A percentile compares a stretch with the other conserved stretches of the same genome.
These are phyloP conservation scores for Terana coerulea DNA, from an alignment of 768 basidiomycete genomes.

Conservation along the genomic window DNA sequence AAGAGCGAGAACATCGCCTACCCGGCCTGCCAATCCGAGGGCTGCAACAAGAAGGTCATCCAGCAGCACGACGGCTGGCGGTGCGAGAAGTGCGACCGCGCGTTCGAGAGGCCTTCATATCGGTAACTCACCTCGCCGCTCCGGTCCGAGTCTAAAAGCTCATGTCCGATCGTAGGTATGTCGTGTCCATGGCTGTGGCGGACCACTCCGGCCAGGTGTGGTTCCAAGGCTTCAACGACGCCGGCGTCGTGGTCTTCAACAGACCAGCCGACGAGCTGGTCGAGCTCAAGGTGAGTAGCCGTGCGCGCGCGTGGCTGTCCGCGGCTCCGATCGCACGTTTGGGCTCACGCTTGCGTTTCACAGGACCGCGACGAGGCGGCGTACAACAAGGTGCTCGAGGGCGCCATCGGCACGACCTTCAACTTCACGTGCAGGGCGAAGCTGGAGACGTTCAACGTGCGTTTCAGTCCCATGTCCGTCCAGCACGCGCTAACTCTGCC, in stretches of 20 bases:
- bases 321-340: too few relatives aligned
- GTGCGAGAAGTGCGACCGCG: constrained; percentile 90
- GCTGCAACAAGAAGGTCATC: constrained; percentile 88
- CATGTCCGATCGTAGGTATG: constrained; percentile 45
- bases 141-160: background rate
- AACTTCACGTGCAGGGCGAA: constrained; percentile 87
- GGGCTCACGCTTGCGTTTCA: background rate
- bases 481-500: background rate
- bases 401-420: constrained; percentile 64
- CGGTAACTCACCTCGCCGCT: constrained; percentile 48
- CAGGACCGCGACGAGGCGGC: constrained; percentile 59
- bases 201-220: constrained; percentile 89
- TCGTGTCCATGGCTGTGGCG: constrained; percentile 82
- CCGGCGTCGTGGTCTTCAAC: constrained; percentile 72
- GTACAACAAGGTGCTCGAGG: constrained; percentile 56
- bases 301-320: background rate
- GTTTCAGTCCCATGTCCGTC: constrained; percentile 20
- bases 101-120: constrained; percentile 67
- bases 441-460: constrained; percentile 80
- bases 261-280: constrained; percentile 76
- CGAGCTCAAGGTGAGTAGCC: constrained; percentile 54
- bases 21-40: constrained; percentile 77
- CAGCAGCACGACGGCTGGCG: constrained; percentile 70
- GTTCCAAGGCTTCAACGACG: constrained; percentile 95
- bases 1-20: constrained; percentile 80